Percentiles rank a stretch among this genome's conserved stretches.
Conservation (phyloP, 208 protist genomes). For the Angomonas desouzai region DNA sequence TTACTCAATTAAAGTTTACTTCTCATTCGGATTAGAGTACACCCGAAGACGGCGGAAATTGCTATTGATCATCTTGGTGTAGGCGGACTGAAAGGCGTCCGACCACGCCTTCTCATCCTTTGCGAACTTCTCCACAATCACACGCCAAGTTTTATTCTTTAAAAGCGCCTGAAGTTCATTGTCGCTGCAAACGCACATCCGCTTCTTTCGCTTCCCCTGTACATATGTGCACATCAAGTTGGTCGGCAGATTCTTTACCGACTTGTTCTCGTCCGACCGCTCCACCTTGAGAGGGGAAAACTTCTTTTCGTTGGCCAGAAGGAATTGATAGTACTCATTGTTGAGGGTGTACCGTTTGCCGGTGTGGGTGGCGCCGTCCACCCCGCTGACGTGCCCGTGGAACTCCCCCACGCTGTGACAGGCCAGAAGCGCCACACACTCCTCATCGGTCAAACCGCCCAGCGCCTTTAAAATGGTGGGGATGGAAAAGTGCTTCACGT, state of each 20-base stretch:
- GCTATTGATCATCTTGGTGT: slow-evolving; percentile 81
- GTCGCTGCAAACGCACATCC: slow-evolving; percentile 59
- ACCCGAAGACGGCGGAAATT: slow-evolving; percentile 71
- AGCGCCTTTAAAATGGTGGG: slow-evolving; percentile 52
- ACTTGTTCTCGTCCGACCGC: slow-evolving; percentile 72
- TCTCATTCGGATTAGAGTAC: slow-evolving; percentile 42
- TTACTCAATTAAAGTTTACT: not conserved
- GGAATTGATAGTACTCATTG: slow-evolving; percentile 74
- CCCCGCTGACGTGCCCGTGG: slow-evolving; percentile 77
- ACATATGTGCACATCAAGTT: slow-evolving; percentile 53
- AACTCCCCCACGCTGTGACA: slow-evolving; percentile 86
- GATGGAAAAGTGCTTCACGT: slow-evolving; percentile 35
- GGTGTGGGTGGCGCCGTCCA: slow-evolving; percentile 62
- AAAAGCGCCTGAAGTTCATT: slow-evolving; percentile 62
- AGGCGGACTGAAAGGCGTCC: slow-evolving; percentile 53
- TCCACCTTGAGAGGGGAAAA: slow-evolving; percentile 49
- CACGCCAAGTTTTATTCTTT: slow-evolving; percentile 44
- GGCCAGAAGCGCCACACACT: slow-evolving; percentile 80
- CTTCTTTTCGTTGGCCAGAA: slow-evolving; percentile 61
- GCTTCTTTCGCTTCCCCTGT: slow-evolving; percentile 17
- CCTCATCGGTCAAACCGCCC: slow-evolving; percentile 65
- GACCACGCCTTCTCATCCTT: slow-evolving; percentile 60
- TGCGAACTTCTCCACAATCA: slow-evolving; percentile 46
- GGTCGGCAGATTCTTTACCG: slow-evolving; percentile 44
- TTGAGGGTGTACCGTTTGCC: slow-evolving; percentile 67